Conservation (phyloP, 2,329 filamentous ascomycete species). For the Leptosphaerulina australis region DNA sequence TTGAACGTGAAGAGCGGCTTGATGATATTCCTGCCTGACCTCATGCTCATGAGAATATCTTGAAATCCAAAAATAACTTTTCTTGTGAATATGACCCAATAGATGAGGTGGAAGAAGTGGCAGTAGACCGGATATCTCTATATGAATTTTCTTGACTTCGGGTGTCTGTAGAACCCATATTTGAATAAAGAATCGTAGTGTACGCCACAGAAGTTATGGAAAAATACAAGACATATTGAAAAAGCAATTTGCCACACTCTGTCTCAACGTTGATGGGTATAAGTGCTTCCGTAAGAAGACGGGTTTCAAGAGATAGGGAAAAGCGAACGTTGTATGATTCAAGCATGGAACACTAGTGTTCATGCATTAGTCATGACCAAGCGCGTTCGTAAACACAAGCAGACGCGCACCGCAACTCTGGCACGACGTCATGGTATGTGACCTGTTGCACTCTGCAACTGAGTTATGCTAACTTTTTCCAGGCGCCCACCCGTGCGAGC, state of each 20-base stretch:
- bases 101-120: neutral
- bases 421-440: constrained; percentile 41
- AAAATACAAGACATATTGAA: too few relatives aligned
- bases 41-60: neutral
- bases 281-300: too few relatives aligned
- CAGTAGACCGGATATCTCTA: too few relatives aligned
- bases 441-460: neutral
- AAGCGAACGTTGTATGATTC: neutral
- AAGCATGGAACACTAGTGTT: neutral
- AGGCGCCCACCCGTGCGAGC: constrained; percentile 35
- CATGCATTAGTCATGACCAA: neutral
- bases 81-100: neutral
- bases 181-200: too few relatives aligned
- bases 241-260: too few relatives aligned
- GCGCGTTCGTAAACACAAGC: constrained; percentile 19
- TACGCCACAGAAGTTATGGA: too few relatives aligned
- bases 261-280: too few relatives aligned
- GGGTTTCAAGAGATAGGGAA: neutral
- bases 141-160: too few relatives aligned
- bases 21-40: neutral
- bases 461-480: constrained; percentile 17
- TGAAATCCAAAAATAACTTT: neutral
- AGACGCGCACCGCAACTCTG: constrained; percentile 24
- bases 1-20: neutral
- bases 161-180: too few relatives aligned